Evolutionary conservation across 805 yeast genomes (phyloP).

Genomic region (Tetrapisispora phaffii): DNA sequence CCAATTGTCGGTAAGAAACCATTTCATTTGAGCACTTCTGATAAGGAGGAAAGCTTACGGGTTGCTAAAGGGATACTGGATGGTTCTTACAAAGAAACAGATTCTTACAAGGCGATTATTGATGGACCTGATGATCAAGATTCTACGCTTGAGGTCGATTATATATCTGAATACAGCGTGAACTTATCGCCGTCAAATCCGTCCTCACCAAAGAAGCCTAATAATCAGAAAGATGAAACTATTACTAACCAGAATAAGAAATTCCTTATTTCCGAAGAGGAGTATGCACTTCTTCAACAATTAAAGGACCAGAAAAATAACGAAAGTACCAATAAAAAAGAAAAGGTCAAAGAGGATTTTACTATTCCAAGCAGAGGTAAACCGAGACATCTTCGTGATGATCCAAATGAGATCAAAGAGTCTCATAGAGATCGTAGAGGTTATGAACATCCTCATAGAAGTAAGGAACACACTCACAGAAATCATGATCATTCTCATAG

Average conservation of each 20-base stretch:
- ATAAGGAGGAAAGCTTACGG: slow-evolving; percentile 11
- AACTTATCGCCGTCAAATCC: slow-evolving; percentile 21
- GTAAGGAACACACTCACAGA: too few species aligned
- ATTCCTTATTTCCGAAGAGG: slow-evolving; percentile 23
- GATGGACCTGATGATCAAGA: slow-evolving; percentile 4
- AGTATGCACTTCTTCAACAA: slow-evolving; percentile 19
- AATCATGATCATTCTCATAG: too few species aligned
- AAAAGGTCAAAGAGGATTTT: not conserved
- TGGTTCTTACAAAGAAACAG: slow-evolving; percentile 7
- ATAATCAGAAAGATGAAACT: not conserved
- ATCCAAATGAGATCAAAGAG: not conserved
- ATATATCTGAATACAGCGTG: slow-evolving; percentile 18
- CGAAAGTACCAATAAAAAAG: not conserved
- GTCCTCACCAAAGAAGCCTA: slow-evolving; percentile 2
- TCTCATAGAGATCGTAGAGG: not conserved
- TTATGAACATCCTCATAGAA: not conserved
- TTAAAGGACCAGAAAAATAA: slow-evolving; percentile 7
- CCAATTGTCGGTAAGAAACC: slow-evolving; percentile 6
- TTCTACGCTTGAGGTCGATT: slow-evolving; percentile 23
- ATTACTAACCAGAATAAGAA: not conserved
- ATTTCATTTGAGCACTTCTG: not conserved
- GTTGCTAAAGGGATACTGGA: slow-evolving; percentile 13
- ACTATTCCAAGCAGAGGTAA: slow-evolving; percentile 20
- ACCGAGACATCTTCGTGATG: slow-evolving; percentile 9
- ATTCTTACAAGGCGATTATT: not conserved